Evolutionary conservation across 1,284 basidiomycete genomes (phyloP).

Genomic region (Ceratobasidium sp.): DNA sequence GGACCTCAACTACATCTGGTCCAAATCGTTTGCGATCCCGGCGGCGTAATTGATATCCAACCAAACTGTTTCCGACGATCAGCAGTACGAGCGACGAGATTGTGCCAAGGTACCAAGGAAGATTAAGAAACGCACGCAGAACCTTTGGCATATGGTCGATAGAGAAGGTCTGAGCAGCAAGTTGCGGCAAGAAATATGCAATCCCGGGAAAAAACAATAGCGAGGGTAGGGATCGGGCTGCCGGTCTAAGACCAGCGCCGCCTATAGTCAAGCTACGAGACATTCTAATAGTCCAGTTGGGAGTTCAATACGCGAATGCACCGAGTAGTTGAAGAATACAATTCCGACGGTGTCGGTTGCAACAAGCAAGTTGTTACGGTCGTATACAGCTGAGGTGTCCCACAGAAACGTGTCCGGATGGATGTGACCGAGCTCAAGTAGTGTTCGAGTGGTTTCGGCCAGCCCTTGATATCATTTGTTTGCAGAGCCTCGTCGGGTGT

Average conservation of each 20-base stretch:
- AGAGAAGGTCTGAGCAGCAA: not conserved
- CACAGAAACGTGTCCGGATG: too few relatives aligned
- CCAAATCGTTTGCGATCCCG: constrained; percentile 22
- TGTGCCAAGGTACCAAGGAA: constrained; percentile 8
- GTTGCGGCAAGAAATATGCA: not conserved
- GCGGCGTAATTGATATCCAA: not conserved
- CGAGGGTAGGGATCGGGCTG: constrained; percentile 2
- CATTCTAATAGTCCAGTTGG: not conserved
- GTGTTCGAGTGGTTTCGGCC: too few relatives aligned
- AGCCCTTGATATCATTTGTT: too few relatives aligned
- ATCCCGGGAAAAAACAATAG: constrained; percentile 22
- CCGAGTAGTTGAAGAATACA: too few relatives aligned
- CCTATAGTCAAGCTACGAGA: not conserved
- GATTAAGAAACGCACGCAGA: constrained; percentile 16
- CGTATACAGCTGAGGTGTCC: too few relatives aligned
- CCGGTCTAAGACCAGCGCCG: constrained; percentile 20
- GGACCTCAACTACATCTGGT: constrained; percentile 17
- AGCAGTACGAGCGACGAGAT: not conserved
- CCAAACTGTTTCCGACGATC: not conserved
- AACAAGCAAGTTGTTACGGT: too few relatives aligned
- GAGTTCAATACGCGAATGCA: too few relatives aligned
- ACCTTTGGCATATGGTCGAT: not conserved
- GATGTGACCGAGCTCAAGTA: too few relatives aligned
- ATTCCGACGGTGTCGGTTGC: too few relatives aligned
- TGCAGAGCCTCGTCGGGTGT: too few relatives aligned